phyloP scores from a whole-genome alignment of 192 early-diverging fungal species.

The Coemansia asiatica region DNA sequence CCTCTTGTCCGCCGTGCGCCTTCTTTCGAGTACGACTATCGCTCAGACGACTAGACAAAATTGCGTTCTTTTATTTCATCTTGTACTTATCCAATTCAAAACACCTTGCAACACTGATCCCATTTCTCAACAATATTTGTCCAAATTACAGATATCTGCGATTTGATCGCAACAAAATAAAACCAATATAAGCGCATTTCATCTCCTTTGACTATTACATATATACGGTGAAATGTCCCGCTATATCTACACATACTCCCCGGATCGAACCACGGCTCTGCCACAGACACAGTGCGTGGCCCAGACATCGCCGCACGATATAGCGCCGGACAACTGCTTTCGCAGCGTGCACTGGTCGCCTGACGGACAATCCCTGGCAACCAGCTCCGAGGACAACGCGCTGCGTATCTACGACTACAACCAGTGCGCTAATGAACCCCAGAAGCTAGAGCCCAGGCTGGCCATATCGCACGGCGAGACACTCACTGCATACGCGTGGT shows the following conservation, averaged over 20 bases:
- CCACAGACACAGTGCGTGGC: neutral
- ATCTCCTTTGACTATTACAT: no score
- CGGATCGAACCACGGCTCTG: neutral
- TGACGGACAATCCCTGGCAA: constrained; percentile 36
- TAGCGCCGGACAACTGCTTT: constrained; percentile 6
- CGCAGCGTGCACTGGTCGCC: constrained; percentile 43
- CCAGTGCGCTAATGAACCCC: neutral
- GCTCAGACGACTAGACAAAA: neutral
- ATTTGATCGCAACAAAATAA: no score
- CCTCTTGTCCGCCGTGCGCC: neutral
- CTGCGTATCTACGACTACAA: constrained; percentile 23
- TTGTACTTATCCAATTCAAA: no score
- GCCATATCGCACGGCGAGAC: constrained; percentile 22
- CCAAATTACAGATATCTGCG: no score
- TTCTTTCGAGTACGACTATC: neutral
- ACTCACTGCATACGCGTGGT: constrained; percentile 34
- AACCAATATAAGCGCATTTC: no score
- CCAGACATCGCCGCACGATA: neutral
- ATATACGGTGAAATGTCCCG: neutral
- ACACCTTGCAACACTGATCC: no score
- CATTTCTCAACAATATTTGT: no score
- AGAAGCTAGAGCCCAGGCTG: neutral
- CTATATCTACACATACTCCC: neutral
- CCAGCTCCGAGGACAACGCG: constrained; percentile 25
- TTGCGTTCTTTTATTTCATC: no score